Evolutionary conservation across 2,329 filamentous ascomycete species (phyloP).

Genomic region (Ophiocordyceps camponoti-saundersi): DNA sequence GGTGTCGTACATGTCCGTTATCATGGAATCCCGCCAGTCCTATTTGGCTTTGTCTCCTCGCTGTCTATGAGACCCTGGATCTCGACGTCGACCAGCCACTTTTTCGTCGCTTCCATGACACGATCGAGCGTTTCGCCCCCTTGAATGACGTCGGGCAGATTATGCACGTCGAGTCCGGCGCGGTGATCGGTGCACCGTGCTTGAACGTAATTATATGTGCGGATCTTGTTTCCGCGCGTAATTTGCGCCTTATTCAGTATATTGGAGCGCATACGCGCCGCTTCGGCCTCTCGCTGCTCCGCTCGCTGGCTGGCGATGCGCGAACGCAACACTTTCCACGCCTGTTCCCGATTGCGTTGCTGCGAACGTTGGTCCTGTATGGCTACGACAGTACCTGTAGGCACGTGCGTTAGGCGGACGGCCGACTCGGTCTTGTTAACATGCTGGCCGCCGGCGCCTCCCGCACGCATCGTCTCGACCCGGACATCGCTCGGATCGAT

Average conservation of each 20-base stretch:
- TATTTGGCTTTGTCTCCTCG: conserved; percentile 23
- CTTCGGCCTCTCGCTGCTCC: conserved; percentile 70
- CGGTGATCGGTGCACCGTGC: conserved; percentile 80
- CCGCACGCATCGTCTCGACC: conserved; percentile 76
- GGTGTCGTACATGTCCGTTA: background rate
- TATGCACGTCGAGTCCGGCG: conserved; percentile 62
- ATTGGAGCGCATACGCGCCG: conserved; percentile 55
- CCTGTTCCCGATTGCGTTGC: conserved; percentile 70
- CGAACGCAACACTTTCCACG: conserved; percentile 72
- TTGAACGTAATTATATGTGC: conserved; percentile 69
- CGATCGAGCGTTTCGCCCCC: conserved; percentile 55
- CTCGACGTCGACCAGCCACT: conserved; percentile 61
- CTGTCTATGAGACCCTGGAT: conserved; percentile 55
- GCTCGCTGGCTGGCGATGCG: conserved; percentile 64
- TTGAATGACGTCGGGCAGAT: conserved; percentile 62
- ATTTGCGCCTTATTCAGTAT: conserved; percentile 67
- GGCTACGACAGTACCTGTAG: conserved; percentile 69
- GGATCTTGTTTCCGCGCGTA: conserved; percentile 82
- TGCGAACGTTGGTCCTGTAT: conserved; percentile 92
- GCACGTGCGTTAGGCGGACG: conserved; percentile 77
- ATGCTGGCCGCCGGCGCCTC: conserved; percentile 89
- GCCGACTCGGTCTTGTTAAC: conserved; percentile 98
- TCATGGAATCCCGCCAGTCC: background rate
- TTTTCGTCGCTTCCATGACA: conserved; percentile 61
- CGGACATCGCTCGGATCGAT: conserved; percentile 69